Evolutionary conservation across 1,139 yeast species (phyloP), one percentile per base, ranked within the genome.

Genomic region (Suhomyces chickasaworum): DNA sequence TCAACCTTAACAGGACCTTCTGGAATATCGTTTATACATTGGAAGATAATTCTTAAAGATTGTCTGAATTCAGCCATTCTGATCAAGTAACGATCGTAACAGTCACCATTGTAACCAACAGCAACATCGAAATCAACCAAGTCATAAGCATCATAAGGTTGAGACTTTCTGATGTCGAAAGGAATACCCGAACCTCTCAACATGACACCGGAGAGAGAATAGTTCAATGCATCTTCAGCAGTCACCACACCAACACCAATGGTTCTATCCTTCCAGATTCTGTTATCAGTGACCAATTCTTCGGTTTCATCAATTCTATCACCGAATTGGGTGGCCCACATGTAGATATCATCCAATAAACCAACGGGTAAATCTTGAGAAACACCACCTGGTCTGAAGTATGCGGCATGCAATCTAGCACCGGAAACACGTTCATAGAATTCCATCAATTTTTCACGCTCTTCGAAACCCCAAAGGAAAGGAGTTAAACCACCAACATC

Each of bases 271-370:
- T 85, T 86, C 96, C 96, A 89, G 69, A 89, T 89, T 73, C 96
- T 86, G 72, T 89, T 89, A 65, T 88, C 96, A 44, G 96, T 87
- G 55, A 86, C 79, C 71, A 89, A 79, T 70, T 89, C 96, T 74
- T 89, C 96, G 52, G 86, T 83, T 70, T 89, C 96, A 68, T 89
- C 96, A 58, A 89, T 71, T 75, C 96, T 83, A 73, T 89, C 96
- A 65, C 96, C 96, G 58, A 89, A 89, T 74, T 89, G 96, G 32
- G 96, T 89, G 47, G 96, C 96, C 96, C 96, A 89, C 93, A 88
- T 88, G 71, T 86, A 89, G 59, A 89, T 89, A 64, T 89, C 96
- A 67, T 89, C 96, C 59, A 89, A 78, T 62, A 89, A 69, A 43
- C 96, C 96, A 31, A 81, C 84, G 23, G 96, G 96, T 56, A 89